Evolutionary conservation across 345 rosid species (phyloP).

Genomic region (Dipteronia dyeriana): DNA sequence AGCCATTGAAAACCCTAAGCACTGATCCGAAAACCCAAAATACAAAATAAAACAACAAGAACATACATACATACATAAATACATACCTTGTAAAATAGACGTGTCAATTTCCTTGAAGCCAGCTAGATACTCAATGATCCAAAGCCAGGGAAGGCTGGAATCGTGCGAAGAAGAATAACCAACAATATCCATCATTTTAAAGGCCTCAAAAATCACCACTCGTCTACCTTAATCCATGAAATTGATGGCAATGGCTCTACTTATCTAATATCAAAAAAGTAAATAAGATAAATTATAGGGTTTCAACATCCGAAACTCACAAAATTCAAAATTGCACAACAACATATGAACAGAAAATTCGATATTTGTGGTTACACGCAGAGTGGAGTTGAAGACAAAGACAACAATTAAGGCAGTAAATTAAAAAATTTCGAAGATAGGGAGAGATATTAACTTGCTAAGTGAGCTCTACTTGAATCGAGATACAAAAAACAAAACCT

Average conservation of each 20-base stretch:
- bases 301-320: not conserved
- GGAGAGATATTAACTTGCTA: too few species aligned
- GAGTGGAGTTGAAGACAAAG: not conserved
- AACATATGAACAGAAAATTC: not conserved
- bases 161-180: conserved; percentile 20
- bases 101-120: conserved; percentile 36
- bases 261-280: not conserved
- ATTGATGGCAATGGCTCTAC: not conserved
- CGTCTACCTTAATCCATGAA: not conserved
- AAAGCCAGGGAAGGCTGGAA: conserved; percentile 43
- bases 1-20: not conserved
- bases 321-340: not conserved
- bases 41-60: not conserved
- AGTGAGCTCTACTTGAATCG: not conserved
- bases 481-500: not conserved
- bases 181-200: conserved; percentile 7
- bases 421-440: too few species aligned
- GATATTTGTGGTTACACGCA: not conserved
- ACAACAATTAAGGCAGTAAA: not conserved
- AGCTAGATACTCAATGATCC: conserved; percentile 60
- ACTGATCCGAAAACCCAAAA: not conserved
- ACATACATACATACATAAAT: conserved; percentile 21
- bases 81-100: conserved; percentile 45
- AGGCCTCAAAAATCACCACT: not conserved
- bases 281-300: not conserved